Evolutionary conservation across 176 grass and related monocot genomes (phyloP), one percentile per base, ranked within the genome.

Genomic region (Ensete glaucum): DNA sequence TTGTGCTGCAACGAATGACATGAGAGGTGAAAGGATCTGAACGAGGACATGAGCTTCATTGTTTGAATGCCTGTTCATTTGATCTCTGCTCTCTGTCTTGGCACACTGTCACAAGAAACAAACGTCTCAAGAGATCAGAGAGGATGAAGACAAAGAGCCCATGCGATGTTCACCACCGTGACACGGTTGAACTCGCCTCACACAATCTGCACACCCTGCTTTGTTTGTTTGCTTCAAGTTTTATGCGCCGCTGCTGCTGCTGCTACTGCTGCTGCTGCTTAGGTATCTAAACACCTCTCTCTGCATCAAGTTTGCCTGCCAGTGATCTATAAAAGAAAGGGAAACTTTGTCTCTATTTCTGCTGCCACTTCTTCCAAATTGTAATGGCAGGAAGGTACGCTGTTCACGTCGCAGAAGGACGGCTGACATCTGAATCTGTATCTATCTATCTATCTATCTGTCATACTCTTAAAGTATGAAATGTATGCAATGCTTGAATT

Each of bases 1-100:
- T 77, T 70, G 17, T 73, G n/a, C 10, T 62, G 73, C 68, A 73
- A 67, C 48, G 82, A 80, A 84, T 73, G 81, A 78, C 75, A 83
- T 73, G 50, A 84, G 66, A 84, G 81, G 78, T 48, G 59, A 69
- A 84, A 80, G 64, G 70, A 59, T 67, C 52, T 14, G 72, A 69
- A 50, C 6, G 20, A 62, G 20, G 57, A 19, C 7, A n/a, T 21
- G 57, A n/a, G 3, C 19, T 68, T 68, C 65, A 16, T 67, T 24
- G 27, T 68, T 15, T 19, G 57, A n/a, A 7, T 3, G 57, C 57
- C 57, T n/a, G 13, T 7, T 3, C n/a, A 60, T 19, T 60, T 17
- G 3, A n/a, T 60, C n/a, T 20, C 57, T 12, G 54, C 3, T 11
- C 54, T 3, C 14, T 12, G 0, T 19, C 34, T 43, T 6, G 34